Evolutionary conservation across 1,284 basidiomycete species (phyloP), one percentile per base, ranked within the genome.

Genomic region (Heterobasidion parviporum): DNA sequence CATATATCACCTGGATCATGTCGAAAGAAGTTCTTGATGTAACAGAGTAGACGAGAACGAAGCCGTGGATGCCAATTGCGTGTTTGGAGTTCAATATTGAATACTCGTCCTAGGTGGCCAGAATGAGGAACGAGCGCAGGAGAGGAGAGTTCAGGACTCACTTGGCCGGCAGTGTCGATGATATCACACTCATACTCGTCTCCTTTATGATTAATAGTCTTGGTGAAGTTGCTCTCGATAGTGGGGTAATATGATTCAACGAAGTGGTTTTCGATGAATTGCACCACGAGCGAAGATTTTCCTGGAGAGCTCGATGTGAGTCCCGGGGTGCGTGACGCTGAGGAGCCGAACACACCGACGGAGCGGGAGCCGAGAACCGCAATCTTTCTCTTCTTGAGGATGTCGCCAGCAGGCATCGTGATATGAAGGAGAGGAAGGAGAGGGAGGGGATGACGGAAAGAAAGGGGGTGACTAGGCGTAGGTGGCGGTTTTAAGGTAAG

Each of bases 151-250:
- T 56, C 41, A 47, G 48, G 32, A 62, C 65, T 54, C 50, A 82
- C 87, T 82, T 99, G 94, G 51, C 97, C 97, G 55, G 97, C 97
- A 58, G 95, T 98, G 74, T 99, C 97, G 68, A 99, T 93, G 75
- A 99, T 98, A 75, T 98, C 94, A 75, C 93, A 94, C 62, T 93
- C 85, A 68, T 92, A 98, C 62, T 94, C 88, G 48, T 82, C 77
- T 55, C 92, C 92, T 59, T 90, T 89, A 76, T 89, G 85, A 62
- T 81, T 82, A 72, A 98, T 82, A 50, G 78, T 81, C 79, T 97
- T 98, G 61, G 85, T 80, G 69, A 92, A 92, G 48, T 89, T 92
- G 64, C 80, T 84, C 72, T 98, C 95, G 69, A 98, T 98, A 59
- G 95, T 98, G 18, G 95, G 95, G 72, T 94, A 96, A 79, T 98